Evolutionary conservation across 768 basidiomycete species (phyloP), one percentile per base, ranked within the genome.

Genomic region (Gautieria morchelliformis): DNA sequence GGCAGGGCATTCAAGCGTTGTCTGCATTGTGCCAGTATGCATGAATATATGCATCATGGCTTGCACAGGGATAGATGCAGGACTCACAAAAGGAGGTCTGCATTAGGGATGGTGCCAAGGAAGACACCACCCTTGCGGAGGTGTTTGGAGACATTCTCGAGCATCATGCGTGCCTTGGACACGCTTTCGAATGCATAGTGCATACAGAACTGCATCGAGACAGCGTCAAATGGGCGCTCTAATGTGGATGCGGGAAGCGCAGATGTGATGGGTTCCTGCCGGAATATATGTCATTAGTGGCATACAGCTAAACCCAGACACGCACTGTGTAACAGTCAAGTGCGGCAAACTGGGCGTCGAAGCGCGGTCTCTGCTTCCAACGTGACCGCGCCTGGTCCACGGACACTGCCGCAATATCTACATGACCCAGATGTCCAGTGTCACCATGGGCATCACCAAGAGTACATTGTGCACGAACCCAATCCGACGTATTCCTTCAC

Each of bases 201-300:
- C 90, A 99, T 97, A 71, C 96, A 98, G 69, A 99, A 99, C 68
- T 99, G 96, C 92, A 97, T 91, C 2, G 92, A 90, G 5, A 98
- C 93, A 57, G 93, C 90, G 66, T 98, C 96, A 66, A 96, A 96
- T 5, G 85, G 85, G 32, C 78, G 76, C 0, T 72, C 73, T 24
- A 90, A 77, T 60, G 77, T 72, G 17, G 77, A 75, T 1, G 80
- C 79, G 4, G 84, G 71, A 50, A 97, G 80, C n/a, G 76, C 84
- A 50, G 80, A 80, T 17, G 81, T 75, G 40, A 98, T 74, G 3
- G 86, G 74, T 61, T 87, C 72, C 75, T 65, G n/a, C 2, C 35
- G 7, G 2, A 54, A 0, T 20, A 37, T 11, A 9, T 15, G 32
- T 15, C 4, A 22, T 17, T 24, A 15, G 15, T 52, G 4, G 24